A percentile compares a stretch with the other conserved stretches of the same genome.
phyloP scores from a whole-genome alignment of 495 filamentous ascomycete genomes.

The Neurospora sp. region DNA sequence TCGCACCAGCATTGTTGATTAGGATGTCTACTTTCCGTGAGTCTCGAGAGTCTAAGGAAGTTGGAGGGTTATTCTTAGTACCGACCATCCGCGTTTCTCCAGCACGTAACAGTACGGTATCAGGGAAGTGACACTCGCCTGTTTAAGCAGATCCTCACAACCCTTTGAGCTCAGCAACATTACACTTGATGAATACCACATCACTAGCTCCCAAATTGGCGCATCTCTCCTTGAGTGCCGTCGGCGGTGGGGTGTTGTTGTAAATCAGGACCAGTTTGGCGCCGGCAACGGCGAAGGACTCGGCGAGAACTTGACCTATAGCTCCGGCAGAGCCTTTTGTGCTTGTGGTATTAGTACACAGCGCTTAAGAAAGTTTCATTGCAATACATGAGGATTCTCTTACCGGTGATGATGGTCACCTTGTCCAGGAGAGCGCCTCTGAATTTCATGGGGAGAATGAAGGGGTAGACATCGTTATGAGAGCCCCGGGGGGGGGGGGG shows the following conservation, averaged over 20 bases:
- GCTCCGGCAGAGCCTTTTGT: conserved; percentile 15
- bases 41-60: conserved; percentile 2
- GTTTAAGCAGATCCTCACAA: conserved; percentile 15
- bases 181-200: conserved; percentile 18
- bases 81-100: neutral
- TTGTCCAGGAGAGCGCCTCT: conserved; percentile 17
- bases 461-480: conserved; percentile 25
- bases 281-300: conserved; percentile 26
- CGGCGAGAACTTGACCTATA: conserved; percentile 22
- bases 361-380: too few species aligned
- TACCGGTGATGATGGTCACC: conserved; percentile 24
- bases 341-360: neutral
- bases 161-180: conserved; percentile 19
- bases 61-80: neutral
- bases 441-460: conserved; percentile 22
- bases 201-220: conserved; percentile 12
- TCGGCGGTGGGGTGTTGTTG: conserved; percentile 22
- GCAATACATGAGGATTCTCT: neutral
- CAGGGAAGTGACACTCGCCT: conserved; percentile 7
- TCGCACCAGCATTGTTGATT: conserved; percentile 27
- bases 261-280: conserved; percentile 23
- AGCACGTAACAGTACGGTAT: neutral
- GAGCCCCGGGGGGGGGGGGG: too few species aligned
- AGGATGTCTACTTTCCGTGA: conserved; percentile 17
- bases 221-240: conserved; percentile 12